These are phyloP conservation scores for Fusarium abutilonis DNA, from an alignment of 2,329 filamentous ascomycete genomes.

Conservation along the genomic window DNA sequence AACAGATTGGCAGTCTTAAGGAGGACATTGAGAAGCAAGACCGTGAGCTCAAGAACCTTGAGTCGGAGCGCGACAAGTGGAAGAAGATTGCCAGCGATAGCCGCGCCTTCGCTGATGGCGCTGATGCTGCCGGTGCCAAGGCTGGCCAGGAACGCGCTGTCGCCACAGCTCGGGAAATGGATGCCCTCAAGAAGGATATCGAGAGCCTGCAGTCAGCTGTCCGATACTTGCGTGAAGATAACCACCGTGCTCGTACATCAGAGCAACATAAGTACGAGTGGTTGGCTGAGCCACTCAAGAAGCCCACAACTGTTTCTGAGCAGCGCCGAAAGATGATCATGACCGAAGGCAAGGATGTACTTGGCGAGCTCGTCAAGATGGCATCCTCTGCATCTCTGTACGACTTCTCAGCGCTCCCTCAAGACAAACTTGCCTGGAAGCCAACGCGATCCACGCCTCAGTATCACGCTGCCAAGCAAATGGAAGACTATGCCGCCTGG, in stretches of 20 bases:
- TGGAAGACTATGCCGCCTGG: constrained; percentile 73
- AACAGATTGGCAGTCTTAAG: constrained; percentile 62
- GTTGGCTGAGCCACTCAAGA: constrained; percentile 68
- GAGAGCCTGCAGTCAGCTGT: constrained; percentile 71
- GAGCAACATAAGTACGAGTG: constrained; percentile 69
- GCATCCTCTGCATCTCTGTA: constrained; percentile 66
- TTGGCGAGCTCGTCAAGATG: constrained; percentile 72
- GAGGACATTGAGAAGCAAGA: constrained; percentile 74
- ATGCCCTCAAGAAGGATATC: constrained; percentile 75
- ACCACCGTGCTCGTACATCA: constrained; percentile 66
- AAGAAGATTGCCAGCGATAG: constrained; percentile 74
- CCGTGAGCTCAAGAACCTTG: constrained; percentile 71
- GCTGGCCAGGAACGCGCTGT: constrained; percentile 73
- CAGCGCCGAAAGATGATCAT: constrained; percentile 63
- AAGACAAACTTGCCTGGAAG: constrained; percentile 72
- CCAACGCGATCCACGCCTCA: constrained; percentile 70
- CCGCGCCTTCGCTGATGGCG: constrained; percentile 63
- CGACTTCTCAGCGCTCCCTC: constrained; percentile 65
- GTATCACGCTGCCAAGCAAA: constrained; percentile 72
- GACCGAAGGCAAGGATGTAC: constrained; percentile 70
- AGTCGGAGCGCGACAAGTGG: constrained; percentile 74
- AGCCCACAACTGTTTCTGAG: constrained; percentile 56
- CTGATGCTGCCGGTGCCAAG: constrained; percentile 62
- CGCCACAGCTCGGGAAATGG: constrained; percentile 77
- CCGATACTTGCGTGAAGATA: constrained; percentile 74